Evolutionary conservation across 164 flowering plant genomes (phyloP).

Genomic region (Stephania yunnanensis): DNA sequence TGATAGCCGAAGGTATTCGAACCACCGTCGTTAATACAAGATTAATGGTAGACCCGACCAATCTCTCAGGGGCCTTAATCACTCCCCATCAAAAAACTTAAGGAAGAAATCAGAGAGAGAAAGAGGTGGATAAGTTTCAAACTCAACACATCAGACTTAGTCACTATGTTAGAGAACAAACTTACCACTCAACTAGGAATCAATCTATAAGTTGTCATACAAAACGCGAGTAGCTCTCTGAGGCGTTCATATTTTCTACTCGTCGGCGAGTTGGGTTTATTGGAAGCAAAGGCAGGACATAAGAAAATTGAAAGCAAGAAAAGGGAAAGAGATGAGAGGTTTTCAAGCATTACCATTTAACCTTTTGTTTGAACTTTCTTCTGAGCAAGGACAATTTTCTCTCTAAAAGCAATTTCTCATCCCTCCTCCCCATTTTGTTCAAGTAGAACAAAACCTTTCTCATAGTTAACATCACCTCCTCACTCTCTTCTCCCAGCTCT

Average conservation of each 20-base stretch:
- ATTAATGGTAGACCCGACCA: no score
- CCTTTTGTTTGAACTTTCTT: slow-evolving; percentile 39
- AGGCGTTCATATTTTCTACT: not conserved
- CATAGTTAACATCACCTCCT: slow-evolving; percentile 62
- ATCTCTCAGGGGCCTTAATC: no score
- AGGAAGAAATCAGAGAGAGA: no score
- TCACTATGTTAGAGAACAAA: no score
- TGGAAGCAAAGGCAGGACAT: not conserved
- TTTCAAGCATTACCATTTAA: slow-evolving; percentile 13
- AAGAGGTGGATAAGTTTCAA: no score
- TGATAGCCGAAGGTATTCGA: no score
- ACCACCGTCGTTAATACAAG: no score
- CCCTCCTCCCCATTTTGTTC: slow-evolving; percentile 58
- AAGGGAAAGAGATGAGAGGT: not conserved
- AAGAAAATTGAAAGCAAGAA: not conserved
- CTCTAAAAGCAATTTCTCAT: slow-evolving; percentile 52
- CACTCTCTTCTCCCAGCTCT: slow-evolving; percentile 63
- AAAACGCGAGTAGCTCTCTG: no score
- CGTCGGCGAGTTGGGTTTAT: not conserved
- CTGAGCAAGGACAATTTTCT: slow-evolving; percentile 58
- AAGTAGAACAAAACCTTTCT: slow-evolving; percentile 59
- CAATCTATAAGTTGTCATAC: no score
- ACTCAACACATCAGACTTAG: no score
- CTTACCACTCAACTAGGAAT: no score
- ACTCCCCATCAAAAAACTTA: no score